These are phyloP conservation scores for Termitomyces sp. DNA, from an alignment of 768 basidiomycete species.

Conservation along the genomic window DNA sequence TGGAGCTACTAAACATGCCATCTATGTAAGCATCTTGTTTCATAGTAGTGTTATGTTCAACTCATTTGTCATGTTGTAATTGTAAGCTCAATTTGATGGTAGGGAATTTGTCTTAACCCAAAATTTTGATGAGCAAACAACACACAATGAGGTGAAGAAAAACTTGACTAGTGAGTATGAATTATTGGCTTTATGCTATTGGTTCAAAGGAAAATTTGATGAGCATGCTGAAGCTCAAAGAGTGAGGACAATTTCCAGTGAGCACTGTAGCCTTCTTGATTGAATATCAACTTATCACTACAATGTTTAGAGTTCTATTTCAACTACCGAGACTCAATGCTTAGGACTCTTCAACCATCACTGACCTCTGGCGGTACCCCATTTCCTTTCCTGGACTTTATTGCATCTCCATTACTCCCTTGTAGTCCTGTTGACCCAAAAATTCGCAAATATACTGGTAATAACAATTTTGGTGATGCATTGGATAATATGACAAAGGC, in stretches of 20 bases:
- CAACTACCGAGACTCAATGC: not conserved
- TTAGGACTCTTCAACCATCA: not conserved
- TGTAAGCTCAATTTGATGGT: constrained; percentile 1
- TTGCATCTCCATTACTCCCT: no score
- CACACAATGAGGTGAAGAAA: not conserved
- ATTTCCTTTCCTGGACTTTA: constrained; percentile 14
- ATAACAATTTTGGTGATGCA: no score
- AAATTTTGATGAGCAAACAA: constrained; percentile 5
- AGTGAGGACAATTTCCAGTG: not conserved
- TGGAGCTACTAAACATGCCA: constrained; percentile 15
- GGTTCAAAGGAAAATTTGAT: constrained; percentile 15
- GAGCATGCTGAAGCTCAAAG: not conserved
- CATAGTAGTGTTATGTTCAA: no score
- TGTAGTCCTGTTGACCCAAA: no score
- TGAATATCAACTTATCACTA: no score
- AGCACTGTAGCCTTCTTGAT: no score
- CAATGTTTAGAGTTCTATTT: not conserved
- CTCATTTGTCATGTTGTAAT: constrained; percentile 1
- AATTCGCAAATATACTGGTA: no score
- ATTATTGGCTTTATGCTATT: constrained; percentile 15
- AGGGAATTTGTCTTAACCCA: constrained; percentile 19
- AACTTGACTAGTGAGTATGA: no score
- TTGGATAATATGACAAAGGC: no score
- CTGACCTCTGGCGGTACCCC: constrained; percentile 1
- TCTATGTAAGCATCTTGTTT: constrained; percentile 17